Percentiles rank a stretch among this genome's conserved stretches.
These are phyloP conservation scores for Tuber aestivum DNA, from an alignment of 495 filamentous ascomycete genomes.

Conservation along the genomic window DNA sequence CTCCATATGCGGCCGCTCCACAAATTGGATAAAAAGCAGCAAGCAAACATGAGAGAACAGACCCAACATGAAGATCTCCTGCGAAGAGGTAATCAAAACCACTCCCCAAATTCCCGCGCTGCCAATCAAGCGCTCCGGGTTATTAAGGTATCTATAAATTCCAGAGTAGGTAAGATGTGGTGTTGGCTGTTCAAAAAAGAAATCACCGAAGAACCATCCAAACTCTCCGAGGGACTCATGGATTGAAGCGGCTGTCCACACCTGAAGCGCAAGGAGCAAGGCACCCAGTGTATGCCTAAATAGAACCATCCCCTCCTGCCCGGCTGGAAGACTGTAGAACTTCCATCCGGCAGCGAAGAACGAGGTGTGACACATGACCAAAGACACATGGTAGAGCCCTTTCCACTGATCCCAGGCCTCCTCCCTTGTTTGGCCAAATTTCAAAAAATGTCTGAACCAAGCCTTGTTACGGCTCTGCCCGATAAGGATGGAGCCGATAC, in stretches of 20 bases:
- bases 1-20: constrained; percentile 97
- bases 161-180: constrained; percentile 90
- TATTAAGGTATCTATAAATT: constrained; percentile 97
- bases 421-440: constrained; percentile 79
- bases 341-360: constrained; percentile 94
- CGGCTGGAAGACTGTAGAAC: constrained; percentile 83
- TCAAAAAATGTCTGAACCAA: constrained; percentile 96
- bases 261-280: constrained; percentile 74
- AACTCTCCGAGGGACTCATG: constrained; percentile 96
- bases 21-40: constrained; percentile 81
- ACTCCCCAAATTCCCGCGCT: constrained; percentile 95
- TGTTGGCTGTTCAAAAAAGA: constrained; percentile 80
- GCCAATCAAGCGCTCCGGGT: constrained; percentile 89
- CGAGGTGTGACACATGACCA: constrained; percentile 77
- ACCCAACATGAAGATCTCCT: constrained; percentile 74
- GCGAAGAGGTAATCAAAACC: constrained; percentile 83
- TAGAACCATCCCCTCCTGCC: constrained; percentile 70
- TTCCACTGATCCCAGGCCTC: constrained; percentile 99
- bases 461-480: constrained; percentile 80
- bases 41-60: constrained; percentile 77
- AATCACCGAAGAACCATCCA: constrained; percentile 98
- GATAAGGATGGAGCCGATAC: constrained; percentile 76
- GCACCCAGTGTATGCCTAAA: constrained; percentile 80
- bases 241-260: constrained; percentile 90
- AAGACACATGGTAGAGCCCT: constrained; percentile 85